Evolutionary conservation across 768 basidiomycete species (phyloP).

Genomic region (Hebeloma cylindrosporum): DNA sequence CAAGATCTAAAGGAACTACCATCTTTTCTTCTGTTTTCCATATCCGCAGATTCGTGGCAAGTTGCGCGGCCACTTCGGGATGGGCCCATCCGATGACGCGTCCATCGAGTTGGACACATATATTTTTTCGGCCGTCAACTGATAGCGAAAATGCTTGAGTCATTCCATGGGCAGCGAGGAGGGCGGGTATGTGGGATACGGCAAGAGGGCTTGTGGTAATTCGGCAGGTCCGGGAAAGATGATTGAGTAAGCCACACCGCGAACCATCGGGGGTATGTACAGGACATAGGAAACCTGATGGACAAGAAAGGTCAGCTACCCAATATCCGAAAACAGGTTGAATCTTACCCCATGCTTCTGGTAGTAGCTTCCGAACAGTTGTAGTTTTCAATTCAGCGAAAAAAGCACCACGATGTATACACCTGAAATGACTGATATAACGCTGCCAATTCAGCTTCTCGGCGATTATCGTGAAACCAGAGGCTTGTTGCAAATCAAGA

Average conservation of each 20-base stretch:
- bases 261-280: constrained; percentile 99
- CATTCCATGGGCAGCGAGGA: constrained; percentile 91
- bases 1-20: constrained; percentile 87
- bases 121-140: constrained; percentile 77
- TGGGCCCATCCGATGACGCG: constrained; percentile 92
- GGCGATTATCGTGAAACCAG: constrained; percentile 98
- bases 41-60: constrained; percentile 83
- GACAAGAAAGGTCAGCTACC: neutral
- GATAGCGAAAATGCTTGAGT: constrained; percentile 81
- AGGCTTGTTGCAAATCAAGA: constrained; percentile 94
- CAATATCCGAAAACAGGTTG: neutral
- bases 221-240: constrained; percentile 90
- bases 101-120: constrained; percentile 95
- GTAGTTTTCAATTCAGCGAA: constrained; percentile 99
- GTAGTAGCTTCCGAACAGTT: constrained; percentile 91
- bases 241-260: constrained; percentile 96
- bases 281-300: constrained; percentile 89
- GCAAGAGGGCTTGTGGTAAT: constrained; percentile 78
- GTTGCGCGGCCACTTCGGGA: constrained; percentile 66
- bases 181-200: constrained; percentile 74
- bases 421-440: constrained; percentile 97
- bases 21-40: constrained; percentile 92
- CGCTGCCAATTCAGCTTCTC: constrained; percentile 99
- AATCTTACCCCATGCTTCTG: constrained; percentile 93
- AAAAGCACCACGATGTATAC: constrained; percentile 98